Percentiles rank a stretch among this genome's conserved stretches.
phyloP scores from a whole-genome alignment of 1,284 basidiomycete species.

The Cryptococcus floricola region DNA sequence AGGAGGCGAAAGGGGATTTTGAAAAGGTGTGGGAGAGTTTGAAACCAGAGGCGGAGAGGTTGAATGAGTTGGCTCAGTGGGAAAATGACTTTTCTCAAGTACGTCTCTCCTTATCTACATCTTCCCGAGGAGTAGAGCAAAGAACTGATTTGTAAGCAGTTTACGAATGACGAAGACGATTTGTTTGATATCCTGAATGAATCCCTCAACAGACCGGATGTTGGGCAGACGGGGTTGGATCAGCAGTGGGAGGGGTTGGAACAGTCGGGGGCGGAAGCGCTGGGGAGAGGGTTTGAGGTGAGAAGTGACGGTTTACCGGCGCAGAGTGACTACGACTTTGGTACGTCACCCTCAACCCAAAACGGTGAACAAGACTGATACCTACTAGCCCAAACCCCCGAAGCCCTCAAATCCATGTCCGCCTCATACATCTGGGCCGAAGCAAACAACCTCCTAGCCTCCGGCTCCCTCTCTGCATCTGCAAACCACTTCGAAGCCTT shows the following conservation, averaged over 20 bases:
- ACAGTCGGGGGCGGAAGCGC: neutral
- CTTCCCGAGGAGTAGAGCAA: neutral
- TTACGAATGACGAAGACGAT: conserved; percentile 46
- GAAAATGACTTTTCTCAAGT: conserved; percentile 79
- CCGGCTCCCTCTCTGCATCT: conserved; percentile 78
- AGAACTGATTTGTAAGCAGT: conserved; percentile 15
- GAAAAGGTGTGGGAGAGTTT: conserved; percentile 51
- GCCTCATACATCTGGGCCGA: conserved; percentile 21
- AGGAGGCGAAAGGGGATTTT: conserved; percentile 51
- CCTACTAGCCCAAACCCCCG: neutral
- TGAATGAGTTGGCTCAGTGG: conserved; percentile 74
- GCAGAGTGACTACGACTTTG: conserved; percentile 67
- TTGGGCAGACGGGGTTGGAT: conserved; percentile 37
- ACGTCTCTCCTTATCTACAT: neutral
- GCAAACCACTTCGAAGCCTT: conserved; percentile 81
- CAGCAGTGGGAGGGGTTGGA: conserved; percentile 42
- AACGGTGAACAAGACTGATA: neutral
- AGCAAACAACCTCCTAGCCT: conserved; percentile 57
- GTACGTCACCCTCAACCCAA: conserved; percentile 48
- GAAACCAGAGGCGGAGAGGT: conserved; percentile 48
- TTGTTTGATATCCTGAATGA: conserved; percentile 41
- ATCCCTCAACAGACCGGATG: conserved; percentile 40
- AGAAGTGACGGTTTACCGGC: conserved; percentile 65
- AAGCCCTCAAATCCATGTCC: neutral
- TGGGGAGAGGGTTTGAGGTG: neutral